Conservation (phyloP, 2,329 filamentous ascomycete genomes). For the Stemphylium beticola region DNA sequence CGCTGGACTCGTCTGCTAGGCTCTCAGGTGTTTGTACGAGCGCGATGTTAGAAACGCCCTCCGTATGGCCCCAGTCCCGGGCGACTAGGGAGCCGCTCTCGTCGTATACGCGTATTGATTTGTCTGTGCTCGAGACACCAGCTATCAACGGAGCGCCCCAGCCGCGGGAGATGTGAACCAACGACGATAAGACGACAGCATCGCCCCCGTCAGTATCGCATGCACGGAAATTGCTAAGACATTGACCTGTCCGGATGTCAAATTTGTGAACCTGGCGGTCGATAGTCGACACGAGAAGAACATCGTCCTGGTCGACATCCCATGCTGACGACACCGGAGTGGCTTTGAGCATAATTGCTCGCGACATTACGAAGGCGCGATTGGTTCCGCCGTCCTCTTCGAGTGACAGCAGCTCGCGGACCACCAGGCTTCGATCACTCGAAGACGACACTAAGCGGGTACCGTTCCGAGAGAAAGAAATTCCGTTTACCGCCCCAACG, state of each 20-base stretch:
- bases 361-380: constrained; percentile 77
- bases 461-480: constrained; percentile 76
- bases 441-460: constrained; percentile 82
- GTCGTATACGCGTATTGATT: constrained; percentile 91
- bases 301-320: constrained; percentile 64
- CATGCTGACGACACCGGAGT: constrained; percentile 85
- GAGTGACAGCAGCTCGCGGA: constrained; percentile 77
- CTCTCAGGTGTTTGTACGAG: constrained; percentile 57
- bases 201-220: constrained; percentile 81
- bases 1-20: constrained; percentile 54
- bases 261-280: constrained; percentile 67
- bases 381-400: constrained; percentile 64
- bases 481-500: constrained; percentile 78
- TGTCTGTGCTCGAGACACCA: constrained; percentile 93
- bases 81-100: constrained; percentile 79
- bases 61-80: constrained; percentile 93
- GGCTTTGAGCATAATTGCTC: constrained; percentile 81
- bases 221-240: constrained; percentile 78
- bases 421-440: constrained; percentile 79
- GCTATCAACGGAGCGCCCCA: constrained; percentile 72
- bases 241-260: constrained; percentile 70
- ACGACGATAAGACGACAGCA: constrained; percentile 79
- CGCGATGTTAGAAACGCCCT: constrained; percentile 85
- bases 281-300: constrained; percentile 65
- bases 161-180: constrained; percentile 67